Percentiles rank a stretch among this genome's conserved stretches.
phyloP scores from a whole-genome alignment of 2,329 filamentous ascomycete genomes.

The Stachybotrys elegans region DNA sequence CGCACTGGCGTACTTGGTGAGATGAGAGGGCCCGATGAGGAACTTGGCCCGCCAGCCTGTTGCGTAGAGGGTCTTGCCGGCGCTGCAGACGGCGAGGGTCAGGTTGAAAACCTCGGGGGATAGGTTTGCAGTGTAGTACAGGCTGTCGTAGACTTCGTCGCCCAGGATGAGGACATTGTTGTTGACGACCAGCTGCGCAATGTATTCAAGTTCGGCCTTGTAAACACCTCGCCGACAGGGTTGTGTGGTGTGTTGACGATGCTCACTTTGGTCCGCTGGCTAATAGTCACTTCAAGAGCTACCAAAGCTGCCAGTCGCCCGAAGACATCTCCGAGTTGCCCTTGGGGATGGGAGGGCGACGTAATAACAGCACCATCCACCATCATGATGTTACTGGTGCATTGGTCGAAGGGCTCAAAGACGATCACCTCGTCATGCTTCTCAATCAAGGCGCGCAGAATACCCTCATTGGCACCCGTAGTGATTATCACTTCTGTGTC shows the following conservation, averaged over 20 bases:
- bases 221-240: conserved; percentile 91
- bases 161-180: conserved; percentile 87
- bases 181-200: conserved; percentile 82
- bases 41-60: conserved; percentile 93
- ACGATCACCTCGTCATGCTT: conserved; percentile 90
- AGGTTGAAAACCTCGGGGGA: conserved; percentile 81
- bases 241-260: conserved; percentile 82
- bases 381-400: conserved; percentile 97
- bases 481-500: conserved; percentile 92
- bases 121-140: conserved; percentile 87
- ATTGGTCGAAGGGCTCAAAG: conserved; percentile 96
- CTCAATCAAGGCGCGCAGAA: conserved; percentile 95
- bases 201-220: conserved; percentile 71
- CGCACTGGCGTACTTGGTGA: conserved; percentile 84
- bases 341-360: too few relatives aligned
- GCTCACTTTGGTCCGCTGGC: too few relatives aligned
- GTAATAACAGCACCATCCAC: too few relatives aligned
- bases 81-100: conserved; percentile 87
- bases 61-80: conserved; percentile 94
- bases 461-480: conserved; percentile 82
- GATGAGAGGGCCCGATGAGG: conserved; percentile 78
- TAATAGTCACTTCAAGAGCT: too few relatives aligned
- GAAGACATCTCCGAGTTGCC: too few relatives aligned
- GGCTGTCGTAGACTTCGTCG: conserved; percentile 86
- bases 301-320: too few relatives aligned